Percentiles rank a stretch among this genome's conserved stretches.
These are phyloP conservation scores for Phylloporus scabripes DNA, from an alignment of 768 basidiomycete genomes.

Conservation along the genomic window DNA sequence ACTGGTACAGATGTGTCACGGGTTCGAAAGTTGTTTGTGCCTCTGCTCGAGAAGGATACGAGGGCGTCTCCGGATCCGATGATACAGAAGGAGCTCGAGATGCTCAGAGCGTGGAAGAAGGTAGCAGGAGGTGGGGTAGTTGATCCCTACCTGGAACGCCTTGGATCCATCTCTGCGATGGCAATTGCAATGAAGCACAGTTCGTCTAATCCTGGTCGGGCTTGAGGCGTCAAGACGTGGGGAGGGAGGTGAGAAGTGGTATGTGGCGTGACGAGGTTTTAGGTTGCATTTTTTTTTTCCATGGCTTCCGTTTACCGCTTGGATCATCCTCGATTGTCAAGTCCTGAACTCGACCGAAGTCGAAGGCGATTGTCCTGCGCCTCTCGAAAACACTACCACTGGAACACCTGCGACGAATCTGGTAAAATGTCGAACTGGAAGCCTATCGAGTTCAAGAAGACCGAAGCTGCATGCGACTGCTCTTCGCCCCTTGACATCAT, in stretches of 20 bases:
- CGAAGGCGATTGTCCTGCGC: not conserved
- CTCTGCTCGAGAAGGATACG: constrained; percentile 1
- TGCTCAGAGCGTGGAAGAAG: constrained; percentile 3
- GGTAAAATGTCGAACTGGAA: no score
- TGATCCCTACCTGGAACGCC: not conserved
- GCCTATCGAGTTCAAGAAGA: no score
- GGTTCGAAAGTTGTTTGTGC: constrained; percentile 1
- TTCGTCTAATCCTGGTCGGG: not conserved
- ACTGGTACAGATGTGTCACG: not conserved
- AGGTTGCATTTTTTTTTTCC: not conserved
- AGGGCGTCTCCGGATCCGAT: not conserved
- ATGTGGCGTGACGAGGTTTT: not conserved
- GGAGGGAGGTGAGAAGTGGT: not conserved
- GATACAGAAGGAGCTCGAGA: constrained; percentile 8
- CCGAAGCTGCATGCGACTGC: no score
- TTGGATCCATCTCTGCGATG: not conserved
- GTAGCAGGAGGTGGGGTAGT: not conserved
- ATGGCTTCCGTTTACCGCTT: not conserved
- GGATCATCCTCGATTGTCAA: not conserved
- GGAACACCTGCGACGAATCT: no score
- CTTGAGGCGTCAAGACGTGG: not conserved
- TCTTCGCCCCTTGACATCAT: no score
- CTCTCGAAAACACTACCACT: no score
- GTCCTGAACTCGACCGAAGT: no score
- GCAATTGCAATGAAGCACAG: not conserved